Percentiles rank a stretch among this genome's conserved stretches.
Evolutionary conservation across 306 rosid species (phyloP).

Genomic region (Fragaria nilgerrensis): DNA sequence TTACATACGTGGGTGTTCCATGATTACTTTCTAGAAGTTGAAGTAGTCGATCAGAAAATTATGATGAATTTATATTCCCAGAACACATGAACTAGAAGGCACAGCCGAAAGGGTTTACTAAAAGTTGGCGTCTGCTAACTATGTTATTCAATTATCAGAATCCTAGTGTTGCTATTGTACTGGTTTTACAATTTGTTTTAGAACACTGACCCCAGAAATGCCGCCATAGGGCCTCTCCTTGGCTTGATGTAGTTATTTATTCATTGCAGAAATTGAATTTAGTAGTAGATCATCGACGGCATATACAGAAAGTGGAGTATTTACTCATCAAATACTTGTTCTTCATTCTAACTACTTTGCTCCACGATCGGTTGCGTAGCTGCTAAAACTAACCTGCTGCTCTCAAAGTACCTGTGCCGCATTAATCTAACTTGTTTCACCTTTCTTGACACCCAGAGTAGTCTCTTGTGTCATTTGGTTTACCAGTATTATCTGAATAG

Average conservation of each 20-base stretch:
- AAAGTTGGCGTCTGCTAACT: neutral
- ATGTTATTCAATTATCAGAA: neutral
- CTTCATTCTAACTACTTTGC: neutral
- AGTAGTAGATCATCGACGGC: neutral
- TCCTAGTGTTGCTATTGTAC: neutral
- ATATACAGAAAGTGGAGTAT: neutral
- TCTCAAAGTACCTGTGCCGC: too few relatives aligned
- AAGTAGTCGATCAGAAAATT: neutral
- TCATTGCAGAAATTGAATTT: neutral
- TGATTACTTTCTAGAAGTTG: neutral
- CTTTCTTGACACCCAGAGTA: too few relatives aligned
- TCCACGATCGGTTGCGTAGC: too few relatives aligned
- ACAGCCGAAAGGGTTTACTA: too few relatives aligned
- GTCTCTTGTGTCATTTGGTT: too few relatives aligned
- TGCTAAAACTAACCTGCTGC: too few relatives aligned
- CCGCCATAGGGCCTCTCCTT: neutral
- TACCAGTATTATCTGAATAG: too few relatives aligned
- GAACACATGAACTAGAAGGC: neutral
- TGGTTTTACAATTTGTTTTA: neutral
- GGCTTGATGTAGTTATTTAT: neutral
- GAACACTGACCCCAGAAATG: neutral
- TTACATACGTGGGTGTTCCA: neutral
- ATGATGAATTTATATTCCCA: neutral
- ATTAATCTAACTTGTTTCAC: too few relatives aligned
- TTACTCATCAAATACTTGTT: neutral